Conservation (phyloP, 2,329 filamentous ascomycete species). For the Botrytis aclada region DNA sequence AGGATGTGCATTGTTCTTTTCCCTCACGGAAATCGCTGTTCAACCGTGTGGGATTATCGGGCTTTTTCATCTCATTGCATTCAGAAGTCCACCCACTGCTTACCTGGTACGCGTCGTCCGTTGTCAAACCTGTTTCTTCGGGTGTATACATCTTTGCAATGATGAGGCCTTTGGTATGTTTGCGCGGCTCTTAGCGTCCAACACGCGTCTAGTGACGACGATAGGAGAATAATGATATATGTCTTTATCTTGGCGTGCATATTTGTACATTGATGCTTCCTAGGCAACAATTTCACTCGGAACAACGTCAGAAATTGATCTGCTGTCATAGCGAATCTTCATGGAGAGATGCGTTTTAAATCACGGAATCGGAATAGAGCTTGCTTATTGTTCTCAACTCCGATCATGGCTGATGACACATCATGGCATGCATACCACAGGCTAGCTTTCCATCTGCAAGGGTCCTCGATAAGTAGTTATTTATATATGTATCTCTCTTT, state of each 20-base stretch:
- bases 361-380: background rate
- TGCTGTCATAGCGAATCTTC: background rate
- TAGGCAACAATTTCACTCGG: background rate
- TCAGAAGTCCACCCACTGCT: background rate
- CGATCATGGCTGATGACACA: background rate
- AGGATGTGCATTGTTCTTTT: background rate
- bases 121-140: background rate
- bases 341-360: background rate
- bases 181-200: background rate
- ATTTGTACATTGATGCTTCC: background rate
- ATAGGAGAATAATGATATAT: background rate
- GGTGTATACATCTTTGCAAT: background rate
- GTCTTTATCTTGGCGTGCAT: background rate
- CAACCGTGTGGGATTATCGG: background rate
- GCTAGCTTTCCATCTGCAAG: background rate
- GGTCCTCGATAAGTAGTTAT: background rate
- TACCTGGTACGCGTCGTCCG: background rate
- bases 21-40: background rate
- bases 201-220: slow-evolving; percentile 16
- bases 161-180: background rate
- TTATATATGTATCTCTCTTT: background rate
- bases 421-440: background rate
- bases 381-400: background rate
- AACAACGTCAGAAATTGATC: background rate
- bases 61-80: background rate